Conservation (phyloP, 352 stramenopile species). For the Phytophthora hibernalis region DNA sequence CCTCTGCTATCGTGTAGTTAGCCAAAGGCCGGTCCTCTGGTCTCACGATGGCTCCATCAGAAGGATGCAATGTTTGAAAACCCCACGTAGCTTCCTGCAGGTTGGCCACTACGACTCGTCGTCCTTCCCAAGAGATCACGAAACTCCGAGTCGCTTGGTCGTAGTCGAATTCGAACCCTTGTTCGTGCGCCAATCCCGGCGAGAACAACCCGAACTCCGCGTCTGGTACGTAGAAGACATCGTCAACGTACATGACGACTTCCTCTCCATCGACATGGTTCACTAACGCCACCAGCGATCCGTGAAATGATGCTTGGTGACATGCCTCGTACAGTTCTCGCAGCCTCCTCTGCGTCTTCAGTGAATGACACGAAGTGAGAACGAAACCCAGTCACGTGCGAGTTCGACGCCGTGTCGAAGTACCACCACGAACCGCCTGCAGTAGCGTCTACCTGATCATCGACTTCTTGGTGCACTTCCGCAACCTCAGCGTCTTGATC, state of each 20-base stretch:
- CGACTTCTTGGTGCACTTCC: neutral
- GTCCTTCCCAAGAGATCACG: slow-evolving; percentile 1
- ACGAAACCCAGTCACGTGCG: slow-evolving; percentile 4
- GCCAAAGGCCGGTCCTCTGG: neutral
- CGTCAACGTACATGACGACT: slow-evolving; percentile 7
- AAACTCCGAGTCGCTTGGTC: slow-evolving; percentile 3
- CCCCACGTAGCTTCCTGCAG: too few species aligned
- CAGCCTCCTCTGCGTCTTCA: neutral
- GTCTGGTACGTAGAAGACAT: slow-evolving; percentile 22
- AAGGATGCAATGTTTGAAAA: slow-evolving; percentile 7
- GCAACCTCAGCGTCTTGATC: neutral
- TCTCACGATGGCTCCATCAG: neutral
- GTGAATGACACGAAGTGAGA: slow-evolving; percentile 11
- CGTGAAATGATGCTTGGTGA: slow-evolving; percentile 1
- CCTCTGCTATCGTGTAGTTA: slow-evolving; percentile 10
- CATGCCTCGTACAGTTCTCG: neutral
- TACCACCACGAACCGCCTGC: neutral
- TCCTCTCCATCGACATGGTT: slow-evolving; percentile 5
- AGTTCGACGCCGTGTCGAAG: slow-evolving; percentile 15
- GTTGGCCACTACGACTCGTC: neutral
- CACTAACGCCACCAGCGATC: slow-evolving; percentile 6
- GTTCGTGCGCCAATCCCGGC: slow-evolving; percentile 5
- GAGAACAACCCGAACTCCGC: slow-evolving; percentile 9
- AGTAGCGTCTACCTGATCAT: neutral
- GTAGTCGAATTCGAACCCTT: slow-evolving; percentile 9